Conservation (phyloP, 768 basidiomycete species). For the Lactarius trivialis region DNA sequence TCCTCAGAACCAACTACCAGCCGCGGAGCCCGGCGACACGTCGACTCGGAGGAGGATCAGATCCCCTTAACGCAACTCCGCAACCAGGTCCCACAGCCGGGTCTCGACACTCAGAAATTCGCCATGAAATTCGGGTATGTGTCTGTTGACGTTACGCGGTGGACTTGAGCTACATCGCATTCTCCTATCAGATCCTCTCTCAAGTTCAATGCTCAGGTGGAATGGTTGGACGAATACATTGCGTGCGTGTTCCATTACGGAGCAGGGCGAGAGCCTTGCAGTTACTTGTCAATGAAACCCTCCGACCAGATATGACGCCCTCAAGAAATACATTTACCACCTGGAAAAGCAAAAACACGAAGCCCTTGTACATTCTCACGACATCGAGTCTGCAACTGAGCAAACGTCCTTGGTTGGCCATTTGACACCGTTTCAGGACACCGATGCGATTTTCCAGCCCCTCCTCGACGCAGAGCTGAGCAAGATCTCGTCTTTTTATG, state of each 20-base stretch:
- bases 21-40: neutral
- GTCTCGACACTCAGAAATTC: constrained; percentile 12
- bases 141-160: neutral
- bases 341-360: constrained; percentile 70
- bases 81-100: neutral
- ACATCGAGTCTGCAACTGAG: constrained; percentile 60
- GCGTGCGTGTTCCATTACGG: constrained; percentile 46
- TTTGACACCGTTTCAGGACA: constrained; percentile 30
- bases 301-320: constrained; percentile 61
- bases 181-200: constrained; percentile 55
- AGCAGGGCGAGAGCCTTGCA: neutral
- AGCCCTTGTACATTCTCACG: constrained; percentile 34
- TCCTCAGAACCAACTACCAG: constrained; percentile 1
- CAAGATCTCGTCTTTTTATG: constrained; percentile 80
- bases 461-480: constrained; percentile 75
- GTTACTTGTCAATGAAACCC: neutral
- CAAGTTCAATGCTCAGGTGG: constrained; percentile 86
- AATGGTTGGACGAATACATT: constrained; percentile 93
- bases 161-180: neutral
- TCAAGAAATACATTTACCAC: constrained; percentile 83
- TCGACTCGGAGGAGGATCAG: constrained; percentile 12
- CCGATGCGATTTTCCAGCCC: constrained; percentile 59
- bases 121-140: constrained; percentile 59
- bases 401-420: constrained; percentile 46
- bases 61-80: constrained; percentile 17